Conservation (phyloP, 495 filamentous ascomycete genomes). For the Elasticomyces elasticus region DNA sequence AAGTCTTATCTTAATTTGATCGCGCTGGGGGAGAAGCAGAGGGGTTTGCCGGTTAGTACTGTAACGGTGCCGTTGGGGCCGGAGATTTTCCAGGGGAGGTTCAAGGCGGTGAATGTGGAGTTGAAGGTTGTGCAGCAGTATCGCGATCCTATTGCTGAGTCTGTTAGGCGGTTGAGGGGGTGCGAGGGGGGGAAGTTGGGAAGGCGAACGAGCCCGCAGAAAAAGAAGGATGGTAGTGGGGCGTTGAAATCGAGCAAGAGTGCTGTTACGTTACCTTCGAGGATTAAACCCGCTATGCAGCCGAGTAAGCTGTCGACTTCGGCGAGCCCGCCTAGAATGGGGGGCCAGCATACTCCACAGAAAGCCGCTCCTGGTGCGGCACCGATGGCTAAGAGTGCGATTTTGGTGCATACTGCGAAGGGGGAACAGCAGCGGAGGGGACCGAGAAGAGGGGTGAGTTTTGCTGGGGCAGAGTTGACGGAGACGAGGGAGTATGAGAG, state of each 20-base stretch:
- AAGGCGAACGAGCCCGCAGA: not conserved
- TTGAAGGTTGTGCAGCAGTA: conserved; percentile 19
- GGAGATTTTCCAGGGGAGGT: conserved; percentile 22
- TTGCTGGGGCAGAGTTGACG: conserved; percentile 1
- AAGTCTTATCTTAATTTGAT: conserved; percentile 19
- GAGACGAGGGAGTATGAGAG: not conserved
- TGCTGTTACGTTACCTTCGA: conserved; percentile 5
- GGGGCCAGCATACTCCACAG: not conserved
- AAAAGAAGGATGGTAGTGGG: not conserved
- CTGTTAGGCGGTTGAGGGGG: conserved; percentile 2
- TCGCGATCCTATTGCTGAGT: conserved; percentile 17
- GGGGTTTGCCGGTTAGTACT: not conserved
- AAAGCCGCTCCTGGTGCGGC: conserved; percentile 4
- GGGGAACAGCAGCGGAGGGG: not conserved
- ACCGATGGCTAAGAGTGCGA: conserved; percentile 1
- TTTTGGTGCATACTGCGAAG: not conserved
- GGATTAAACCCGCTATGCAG: not conserved
- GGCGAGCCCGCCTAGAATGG: conserved; percentile 4
- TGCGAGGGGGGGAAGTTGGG: conserved; percentile 2
- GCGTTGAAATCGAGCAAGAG: conserved; percentile 11
- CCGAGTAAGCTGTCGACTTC: conserved; percentile 13
- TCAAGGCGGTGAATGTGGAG: conserved; percentile 21
- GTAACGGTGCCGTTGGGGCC: conserved; percentile 4
- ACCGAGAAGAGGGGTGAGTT: conserved; percentile 6
- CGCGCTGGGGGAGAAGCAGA: not conserved